Base-by-base conservation (phyloP, 106 monocot genomes). In the Gastrodia elata region DNA sequence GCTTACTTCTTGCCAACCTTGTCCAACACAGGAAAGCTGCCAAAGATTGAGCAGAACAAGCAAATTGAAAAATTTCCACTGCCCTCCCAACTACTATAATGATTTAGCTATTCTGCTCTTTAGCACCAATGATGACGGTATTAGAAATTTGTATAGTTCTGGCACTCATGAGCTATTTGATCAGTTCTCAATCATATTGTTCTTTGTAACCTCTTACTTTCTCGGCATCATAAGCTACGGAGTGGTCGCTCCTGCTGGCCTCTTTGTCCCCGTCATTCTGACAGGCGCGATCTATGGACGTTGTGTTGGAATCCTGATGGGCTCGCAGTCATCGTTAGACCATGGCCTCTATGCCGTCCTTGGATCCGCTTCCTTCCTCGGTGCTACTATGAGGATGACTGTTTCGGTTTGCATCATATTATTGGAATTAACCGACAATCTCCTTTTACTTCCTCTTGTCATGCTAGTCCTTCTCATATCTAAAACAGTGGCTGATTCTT, bases 391-490 rank as follows among this genome's bases (percentile, higher is more conserved):
- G 88, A 86, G 94, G 70, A 88, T 89, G 84, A 94, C 94, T 0
- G 91, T 94, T 0, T 88, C 94, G 16, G 82, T 89, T 5, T 89
- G 95, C 34, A 85, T 91, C 9, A 84, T 95, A 3, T 73, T 95
- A 24, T 68, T 91, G 26, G 95, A 95, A 75, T 64, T 95, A 16
- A 95, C 89, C 8, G 89, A 89, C 76, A 89, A 95, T 73, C 82
- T 95, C 9, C 44, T 91, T 18, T 64, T 95, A 26, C 91, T 95
- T 72, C 95, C 95, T 30, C 79, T 95, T 10, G 95, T 95, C 26
- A 95, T 95, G 91, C 56, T 91, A 68, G 94, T 94, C 65, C 87
- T 94, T 37, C 87, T 94, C 28, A 80, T 94, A 64, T 94, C 88
- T 1, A 89, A 89, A 76, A 79, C 76, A 22, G 89, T 86, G 18